Percentiles rank a stretch among this genome's conserved stretches.
These are phyloP conservation scores for Peniophora sp. DNA, from an alignment of 1,284 basidiomycete genomes.

Conservation along the genomic window DNA sequence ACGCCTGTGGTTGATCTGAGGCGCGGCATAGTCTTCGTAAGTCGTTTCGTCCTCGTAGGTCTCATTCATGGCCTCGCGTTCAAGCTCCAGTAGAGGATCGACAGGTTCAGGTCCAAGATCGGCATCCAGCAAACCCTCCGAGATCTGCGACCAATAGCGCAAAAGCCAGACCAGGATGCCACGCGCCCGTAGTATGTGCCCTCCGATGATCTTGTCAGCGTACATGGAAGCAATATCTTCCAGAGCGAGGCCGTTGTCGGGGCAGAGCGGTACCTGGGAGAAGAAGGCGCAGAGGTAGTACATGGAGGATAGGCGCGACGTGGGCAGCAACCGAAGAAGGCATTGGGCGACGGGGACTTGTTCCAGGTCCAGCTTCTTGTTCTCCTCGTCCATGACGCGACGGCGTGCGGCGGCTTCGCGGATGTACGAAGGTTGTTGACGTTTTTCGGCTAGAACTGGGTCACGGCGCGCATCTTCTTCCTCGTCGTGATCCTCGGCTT, in stretches of 20 bases:
- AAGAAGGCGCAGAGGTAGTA: constrained; percentile 61
- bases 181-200: constrained; percentile 12
- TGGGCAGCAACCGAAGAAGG: constrained; percentile 54
- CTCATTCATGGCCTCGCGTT: too few species aligned
- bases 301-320: constrained; percentile 46
- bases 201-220: constrained; percentile 20
- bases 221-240: constrained; percentile 25
- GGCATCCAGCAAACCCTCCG: constrained; percentile 18
- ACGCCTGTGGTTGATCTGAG: too few species aligned
- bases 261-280: constrained; percentile 23
- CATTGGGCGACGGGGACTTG: constrained; percentile 40
- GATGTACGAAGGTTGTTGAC: constrained; percentile 6
- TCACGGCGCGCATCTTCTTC: constrained; percentile 10
- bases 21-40: too few species aligned
- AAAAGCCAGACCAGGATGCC: constrained; percentile 22
- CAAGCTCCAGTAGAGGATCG: too few species aligned
- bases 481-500: constrained; percentile 14
- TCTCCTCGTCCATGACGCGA: constrained; percentile 7
- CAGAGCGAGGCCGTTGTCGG: constrained; percentile 23
- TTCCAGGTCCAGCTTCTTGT: constrained; percentile 18
- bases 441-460: constrained; percentile 8
- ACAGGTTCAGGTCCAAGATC: not conserved
- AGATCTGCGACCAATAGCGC: constrained; percentile 20
- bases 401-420: constrained; percentile 3
- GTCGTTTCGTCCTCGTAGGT: too few species aligned